phyloP scores from a whole-genome alignment of 2,329 filamentous ascomycete genomes.

The Cordyceps javanica region DNA sequence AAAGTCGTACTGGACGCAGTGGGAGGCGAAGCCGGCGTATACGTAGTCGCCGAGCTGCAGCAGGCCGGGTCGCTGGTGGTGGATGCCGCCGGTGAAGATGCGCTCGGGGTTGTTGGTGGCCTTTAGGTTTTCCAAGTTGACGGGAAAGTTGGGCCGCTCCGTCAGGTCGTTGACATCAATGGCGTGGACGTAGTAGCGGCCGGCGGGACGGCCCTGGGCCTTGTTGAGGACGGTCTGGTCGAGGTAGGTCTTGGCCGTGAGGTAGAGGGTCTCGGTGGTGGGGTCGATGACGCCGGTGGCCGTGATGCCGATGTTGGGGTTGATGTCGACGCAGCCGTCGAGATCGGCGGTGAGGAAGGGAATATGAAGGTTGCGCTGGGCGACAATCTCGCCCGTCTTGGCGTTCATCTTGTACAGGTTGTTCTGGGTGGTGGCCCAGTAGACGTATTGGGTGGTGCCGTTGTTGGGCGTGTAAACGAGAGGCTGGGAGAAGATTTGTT shows the following conservation, averaged over 20 bases:
- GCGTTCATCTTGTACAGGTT: constrained; percentile 52
- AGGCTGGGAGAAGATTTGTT: constrained; percentile 49
- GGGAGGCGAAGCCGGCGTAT: constrained; percentile 48
- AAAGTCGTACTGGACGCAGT: constrained; percentile 52
- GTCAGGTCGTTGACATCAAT: constrained; percentile 32
- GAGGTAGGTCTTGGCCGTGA: constrained; percentile 37
- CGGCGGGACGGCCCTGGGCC: constrained; percentile 27
- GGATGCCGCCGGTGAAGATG: constrained; percentile 46
- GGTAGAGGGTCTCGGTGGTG: constrained; percentile 36
- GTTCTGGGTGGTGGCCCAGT: constrained; percentile 51
- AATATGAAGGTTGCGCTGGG: constrained; percentile 39
- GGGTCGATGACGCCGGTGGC: constrained; percentile 42
- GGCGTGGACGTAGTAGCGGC: constrained; percentile 32
- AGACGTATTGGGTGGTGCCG: constrained; percentile 45
- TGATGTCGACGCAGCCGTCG: constrained; percentile 42
- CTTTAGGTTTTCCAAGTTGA: constrained; percentile 39
- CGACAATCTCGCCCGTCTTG: constrained; percentile 46
- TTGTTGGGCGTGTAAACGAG: constrained; percentile 42
- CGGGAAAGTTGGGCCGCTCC: constrained; percentile 38
- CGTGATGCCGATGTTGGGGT: constrained; percentile 39
- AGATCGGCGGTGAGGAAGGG: constrained; percentile 45
- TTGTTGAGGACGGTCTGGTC: constrained; percentile 24
- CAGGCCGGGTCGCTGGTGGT: constrained; percentile 45
- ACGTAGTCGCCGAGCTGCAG: constrained; percentile 39
- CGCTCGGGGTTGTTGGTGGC: constrained; percentile 40